Percentiles rank a stretch among this genome's conserved stretches.
phyloP scores from a whole-genome alignment of 441 rosid genomes.

The Populus trichocarpa region DNA sequence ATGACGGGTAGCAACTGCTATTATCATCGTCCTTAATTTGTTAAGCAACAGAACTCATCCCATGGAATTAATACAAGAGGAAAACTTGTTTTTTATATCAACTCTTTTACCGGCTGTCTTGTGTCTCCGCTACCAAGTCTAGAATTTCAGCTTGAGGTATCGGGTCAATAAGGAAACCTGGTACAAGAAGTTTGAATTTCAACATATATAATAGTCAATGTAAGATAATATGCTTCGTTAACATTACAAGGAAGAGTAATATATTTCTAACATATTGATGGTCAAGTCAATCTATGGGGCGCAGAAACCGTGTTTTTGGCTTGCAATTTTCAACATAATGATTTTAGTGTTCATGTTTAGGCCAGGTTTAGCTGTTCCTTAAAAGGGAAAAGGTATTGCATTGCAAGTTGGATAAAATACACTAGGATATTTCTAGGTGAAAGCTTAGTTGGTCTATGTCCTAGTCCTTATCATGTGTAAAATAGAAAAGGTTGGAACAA shows the following conservation, averaged over 20 bases:
- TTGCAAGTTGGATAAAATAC: neutral
- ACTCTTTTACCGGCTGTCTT: neutral
- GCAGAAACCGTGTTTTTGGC: neutral
- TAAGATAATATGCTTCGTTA: neutral
- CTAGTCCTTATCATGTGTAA: neutral
- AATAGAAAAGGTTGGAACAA: neutral
- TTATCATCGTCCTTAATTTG: too few species aligned
- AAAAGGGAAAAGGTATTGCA: neutral
- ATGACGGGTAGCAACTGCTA: too few species aligned
- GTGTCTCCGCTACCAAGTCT: neutral
- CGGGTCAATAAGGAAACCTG: neutral
- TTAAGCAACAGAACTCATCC: too few species aligned
- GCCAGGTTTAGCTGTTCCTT: neutral
- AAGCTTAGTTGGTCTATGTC: neutral
- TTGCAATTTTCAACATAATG: neutral
- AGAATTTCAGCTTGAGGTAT: neutral
- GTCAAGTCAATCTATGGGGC: neutral
- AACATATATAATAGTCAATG: neutral
- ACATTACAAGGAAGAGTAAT: neutral
- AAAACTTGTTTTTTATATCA: neutral
- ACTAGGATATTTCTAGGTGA: neutral
- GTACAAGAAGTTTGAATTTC: neutral
- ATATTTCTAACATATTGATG: neutral
- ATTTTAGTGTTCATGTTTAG: neutral
- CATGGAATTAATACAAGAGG: too few species aligned